phyloP scores from a whole-genome alignment of 2,329 filamentous ascomycete genomes.

The Orbilia oligospora region DNA sequence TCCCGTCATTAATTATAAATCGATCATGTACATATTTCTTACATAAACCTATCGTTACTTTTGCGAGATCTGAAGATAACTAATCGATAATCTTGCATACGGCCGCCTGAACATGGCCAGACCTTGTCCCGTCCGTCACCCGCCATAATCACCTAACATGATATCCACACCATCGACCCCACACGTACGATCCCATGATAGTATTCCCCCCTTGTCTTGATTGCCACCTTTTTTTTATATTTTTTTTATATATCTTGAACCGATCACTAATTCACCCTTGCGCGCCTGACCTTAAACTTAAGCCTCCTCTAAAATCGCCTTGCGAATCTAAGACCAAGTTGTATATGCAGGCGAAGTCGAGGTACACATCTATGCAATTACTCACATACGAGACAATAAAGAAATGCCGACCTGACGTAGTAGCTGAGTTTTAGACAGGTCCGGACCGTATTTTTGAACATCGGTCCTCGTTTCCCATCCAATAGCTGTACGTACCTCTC shows the following conservation, averaged over 20 bases:
- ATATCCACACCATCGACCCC: conserved; percentile 5
- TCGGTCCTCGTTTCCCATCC: conserved; percentile 30
- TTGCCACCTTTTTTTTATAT: neutral
- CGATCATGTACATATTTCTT: neutral
- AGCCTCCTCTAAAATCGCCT: conserved; percentile 5
- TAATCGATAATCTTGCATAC: conserved; percentile 39
- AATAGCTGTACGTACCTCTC: neutral
- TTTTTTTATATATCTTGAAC: conserved; percentile 1
- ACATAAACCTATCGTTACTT: neutral
- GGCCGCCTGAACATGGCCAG: conserved; percentile 1
- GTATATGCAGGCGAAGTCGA: too few relatives aligned
- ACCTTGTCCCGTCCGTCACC: conserved; percentile 42
- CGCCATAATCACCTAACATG: conserved; percentile 9
- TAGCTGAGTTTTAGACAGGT: neutral
- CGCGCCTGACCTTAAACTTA: conserved; percentile 32
- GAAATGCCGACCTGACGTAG: neutral
- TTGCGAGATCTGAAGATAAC: neutral
- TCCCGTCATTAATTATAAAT: neutral
- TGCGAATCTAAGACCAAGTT: conserved; percentile 17
- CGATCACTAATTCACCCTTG: conserved; percentile 16
- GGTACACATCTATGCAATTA: too few relatives aligned
- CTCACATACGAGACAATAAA: neutral
- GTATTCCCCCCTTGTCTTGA: too few relatives aligned
- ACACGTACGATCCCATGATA: conserved; percentile 9
- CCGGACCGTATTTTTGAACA: conserved; percentile 25